Evolutionary conservation across 23 red algal species (phyloP).

Genomic region (Gracilaria gracilis): DNA sequence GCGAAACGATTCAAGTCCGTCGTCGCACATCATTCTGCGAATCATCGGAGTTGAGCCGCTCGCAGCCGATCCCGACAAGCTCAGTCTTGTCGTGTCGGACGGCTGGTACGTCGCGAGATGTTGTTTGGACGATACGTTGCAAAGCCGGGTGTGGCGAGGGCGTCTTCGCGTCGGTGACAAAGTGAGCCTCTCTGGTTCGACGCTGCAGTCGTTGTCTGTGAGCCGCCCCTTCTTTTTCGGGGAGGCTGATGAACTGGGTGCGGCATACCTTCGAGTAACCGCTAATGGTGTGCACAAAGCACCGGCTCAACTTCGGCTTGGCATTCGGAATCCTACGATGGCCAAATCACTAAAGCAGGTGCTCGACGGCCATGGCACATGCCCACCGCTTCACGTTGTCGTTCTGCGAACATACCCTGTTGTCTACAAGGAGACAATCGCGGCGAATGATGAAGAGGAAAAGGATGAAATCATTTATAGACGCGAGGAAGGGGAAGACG

Average conservation of each 20-base stretch:
- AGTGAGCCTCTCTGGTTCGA: conserved; percentile 47
- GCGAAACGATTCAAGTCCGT: conserved; percentile 59
- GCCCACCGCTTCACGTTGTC: conserved; percentile 42
- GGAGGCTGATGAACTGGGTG: conserved; percentile 62
- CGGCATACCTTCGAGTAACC: neutral
- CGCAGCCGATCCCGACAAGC: neutral
- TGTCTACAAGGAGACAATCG: conserved; percentile 49
- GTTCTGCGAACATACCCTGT: conserved; percentile 68
- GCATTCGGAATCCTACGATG: conserved; percentile 15
- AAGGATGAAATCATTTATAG: conserved; percentile 17
- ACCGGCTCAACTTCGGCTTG: neutral
- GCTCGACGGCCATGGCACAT: conserved; percentile 35
- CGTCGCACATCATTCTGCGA: conserved; percentile 55
- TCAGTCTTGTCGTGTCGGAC: conserved; percentile 54
- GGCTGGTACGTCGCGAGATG: conserved; percentile 70
- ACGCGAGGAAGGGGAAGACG: conserved; percentile 63
- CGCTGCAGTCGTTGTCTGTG: conserved; percentile 24
- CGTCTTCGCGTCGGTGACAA: conserved; percentile 59
- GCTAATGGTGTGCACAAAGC: conserved; percentile 57
- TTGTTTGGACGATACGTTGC: conserved; percentile 29
- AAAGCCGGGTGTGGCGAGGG: conserved; percentile 38
- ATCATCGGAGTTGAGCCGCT: conserved; percentile 48
- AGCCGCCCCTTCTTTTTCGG: conserved; percentile 58
- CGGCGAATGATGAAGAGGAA: conserved; percentile 3
- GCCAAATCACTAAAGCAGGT: conserved; percentile 33